Evolutionary conservation across 805 yeast genomes (phyloP).

Genomic region (Ogataea philodendri): DNA sequence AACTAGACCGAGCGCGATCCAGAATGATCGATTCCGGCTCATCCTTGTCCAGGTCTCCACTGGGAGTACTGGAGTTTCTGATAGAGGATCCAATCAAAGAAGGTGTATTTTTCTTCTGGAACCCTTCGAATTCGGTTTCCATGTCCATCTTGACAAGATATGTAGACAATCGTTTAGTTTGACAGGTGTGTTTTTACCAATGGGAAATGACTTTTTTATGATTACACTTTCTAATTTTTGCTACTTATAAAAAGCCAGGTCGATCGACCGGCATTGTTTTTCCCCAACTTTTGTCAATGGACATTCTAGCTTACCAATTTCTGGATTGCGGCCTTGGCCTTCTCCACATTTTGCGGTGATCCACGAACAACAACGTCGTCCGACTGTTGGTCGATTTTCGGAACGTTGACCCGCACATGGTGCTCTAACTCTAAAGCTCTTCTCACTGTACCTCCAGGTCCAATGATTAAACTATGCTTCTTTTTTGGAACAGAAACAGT

Average conservation of each 20-base stretch:
- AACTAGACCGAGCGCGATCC: slow-evolving; percentile 28
- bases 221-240: slow-evolving; percentile 2
- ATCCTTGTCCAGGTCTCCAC: slow-evolving; percentile 19
- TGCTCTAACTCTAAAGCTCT: slow-evolving; percentile 69
- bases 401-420: slow-evolving; percentile 62
- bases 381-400: slow-evolving; percentile 52
- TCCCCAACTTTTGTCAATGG: not conserved
- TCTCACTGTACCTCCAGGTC: slow-evolving; percentile 76
- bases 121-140: slow-evolving; percentile 52
- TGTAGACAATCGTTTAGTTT: not conserved
- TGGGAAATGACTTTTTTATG: slow-evolving; percentile 3
- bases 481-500: slow-evolving; percentile 62
- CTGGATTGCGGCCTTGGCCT: slow-evolving; percentile 58
- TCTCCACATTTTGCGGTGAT: slow-evolving; percentile 59
- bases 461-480: slow-evolving; percentile 74
- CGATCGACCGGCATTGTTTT: slow-evolving; percentile 7
- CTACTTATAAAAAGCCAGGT: slow-evolving; percentile 2
- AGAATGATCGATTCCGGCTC: slow-evolving; percentile 10
- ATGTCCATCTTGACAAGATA: slow-evolving; percentile 40
- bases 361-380: slow-evolving; percentile 60
- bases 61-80: slow-evolving; percentile 25
- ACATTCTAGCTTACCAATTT: slow-evolving; percentile 54
- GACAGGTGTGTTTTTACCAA: slow-evolving; percentile 7
- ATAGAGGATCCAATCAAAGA: slow-evolving; percentile 54
- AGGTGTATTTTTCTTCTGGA: slow-evolving; percentile 46